These are phyloP conservation scores for Trichosporon ovoides DNA, from an alignment of 1,284 basidiomycete genomes.

Conservation along the genomic window DNA sequence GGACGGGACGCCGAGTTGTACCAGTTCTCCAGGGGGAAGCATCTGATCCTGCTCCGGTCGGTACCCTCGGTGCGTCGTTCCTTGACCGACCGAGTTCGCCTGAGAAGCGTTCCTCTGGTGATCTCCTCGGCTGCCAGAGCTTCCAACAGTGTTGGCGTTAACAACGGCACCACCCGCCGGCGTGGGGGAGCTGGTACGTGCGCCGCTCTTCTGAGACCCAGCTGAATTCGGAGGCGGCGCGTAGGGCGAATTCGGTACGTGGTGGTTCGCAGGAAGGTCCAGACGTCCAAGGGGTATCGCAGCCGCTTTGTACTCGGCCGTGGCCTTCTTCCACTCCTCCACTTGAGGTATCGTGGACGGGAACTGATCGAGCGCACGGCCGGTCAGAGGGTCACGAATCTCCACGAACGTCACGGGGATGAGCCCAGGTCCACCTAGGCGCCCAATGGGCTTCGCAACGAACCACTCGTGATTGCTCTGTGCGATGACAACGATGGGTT, in stretches of 20 bases:
- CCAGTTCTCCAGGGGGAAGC: conserved; percentile 74
- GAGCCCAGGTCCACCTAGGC: conserved; percentile 87
- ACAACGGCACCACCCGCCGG: background rate
- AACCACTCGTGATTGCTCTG: conserved; percentile 53
- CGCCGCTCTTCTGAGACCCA: background rate
- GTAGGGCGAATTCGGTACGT: conserved; percentile 41
- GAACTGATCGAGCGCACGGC: conserved; percentile 63
- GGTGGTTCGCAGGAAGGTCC: conserved; percentile 57
- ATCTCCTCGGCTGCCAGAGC: background rate
- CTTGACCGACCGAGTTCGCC: conserved; percentile 10
- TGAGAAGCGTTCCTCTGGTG: conserved; percentile 10
- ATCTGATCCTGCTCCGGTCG: conserved; percentile 40
- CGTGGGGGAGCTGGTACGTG: conserved; percentile 4
- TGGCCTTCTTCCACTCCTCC: conserved; percentile 96
- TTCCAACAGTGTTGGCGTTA: background rate
- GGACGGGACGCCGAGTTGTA: conserved; percentile 84
- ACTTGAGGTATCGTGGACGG: conserved; percentile 79
- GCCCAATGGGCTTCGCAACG: conserved; percentile 81
- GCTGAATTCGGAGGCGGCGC: conserved; percentile 19
- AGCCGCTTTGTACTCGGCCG: conserved; percentile 91
- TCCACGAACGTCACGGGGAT: conserved; percentile 97
- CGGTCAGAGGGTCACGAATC: conserved; percentile 85
- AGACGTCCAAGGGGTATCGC: conserved; percentile 90
- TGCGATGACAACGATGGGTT: conserved; percentile 68
- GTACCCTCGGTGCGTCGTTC: conserved; percentile 23